Evolutionary conservation across 192 early-diverging fungal genomes (phyloP).

Genomic region (Funneliformis geosporum): DNA sequence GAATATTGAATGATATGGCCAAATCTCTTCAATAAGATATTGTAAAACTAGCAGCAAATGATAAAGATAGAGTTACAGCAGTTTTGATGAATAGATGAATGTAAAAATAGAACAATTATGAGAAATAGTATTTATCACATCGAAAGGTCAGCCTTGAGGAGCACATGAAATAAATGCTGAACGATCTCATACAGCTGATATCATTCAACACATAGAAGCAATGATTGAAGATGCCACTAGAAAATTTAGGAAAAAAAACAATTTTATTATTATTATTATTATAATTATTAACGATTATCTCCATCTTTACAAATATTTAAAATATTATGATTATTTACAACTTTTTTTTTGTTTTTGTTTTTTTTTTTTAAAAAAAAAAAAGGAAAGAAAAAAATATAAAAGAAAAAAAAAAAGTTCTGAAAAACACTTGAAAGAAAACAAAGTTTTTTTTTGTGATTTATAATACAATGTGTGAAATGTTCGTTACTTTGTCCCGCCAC

Average conservation of each 20-base stretch:
- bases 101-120: background rate
- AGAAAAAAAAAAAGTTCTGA: too few relatives aligned
- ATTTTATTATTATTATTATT: too few relatives aligned
- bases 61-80: background rate
- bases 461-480: too few relatives aligned
- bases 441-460: too few relatives aligned
- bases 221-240: background rate
- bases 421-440: too few relatives aligned
- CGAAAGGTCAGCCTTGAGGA: background rate
- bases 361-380: too few relatives aligned
- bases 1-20: background rate
- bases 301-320: too few relatives aligned
- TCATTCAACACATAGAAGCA: background rate
- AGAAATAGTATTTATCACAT: constrained; percentile 1
- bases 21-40: background rate
- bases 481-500: too few relatives aligned
- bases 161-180: background rate
- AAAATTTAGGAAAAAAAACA: background rate
- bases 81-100: constrained; percentile 16
- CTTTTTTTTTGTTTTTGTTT: too few relatives aligned
- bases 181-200: background rate
- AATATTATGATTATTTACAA: too few relatives aligned
- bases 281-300: too few relatives aligned
- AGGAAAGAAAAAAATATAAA: too few relatives aligned
- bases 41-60: background rate